A percentile compares a stretch with the other conserved stretches of the same genome.
These are phyloP conservation scores for Mucor indicus DNA, from an alignment of 371 early-diverging fungal species.

Conservation along the genomic window DNA sequence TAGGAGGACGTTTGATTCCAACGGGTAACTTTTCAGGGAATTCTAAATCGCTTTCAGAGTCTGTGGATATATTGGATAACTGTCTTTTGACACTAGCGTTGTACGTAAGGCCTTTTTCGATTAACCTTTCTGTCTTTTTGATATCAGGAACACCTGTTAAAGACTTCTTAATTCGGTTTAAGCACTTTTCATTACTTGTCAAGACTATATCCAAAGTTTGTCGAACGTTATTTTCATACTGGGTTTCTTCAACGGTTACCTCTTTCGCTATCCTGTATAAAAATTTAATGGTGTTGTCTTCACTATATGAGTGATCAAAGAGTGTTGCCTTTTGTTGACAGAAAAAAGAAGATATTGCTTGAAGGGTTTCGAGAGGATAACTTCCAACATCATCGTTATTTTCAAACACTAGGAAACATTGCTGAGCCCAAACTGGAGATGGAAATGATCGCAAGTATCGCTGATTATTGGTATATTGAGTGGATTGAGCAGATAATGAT, in stretches of 20 bases:
- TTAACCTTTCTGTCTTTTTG: constrained; percentile 18
- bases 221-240: constrained; percentile 13
- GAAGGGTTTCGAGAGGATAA: constrained; percentile 13
- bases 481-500: constrained; percentile 15
- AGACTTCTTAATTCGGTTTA: constrained; percentile 15
- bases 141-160: constrained; percentile 17
- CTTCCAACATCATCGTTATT: constrained; percentile 18
- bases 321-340: constrained; percentile 16
- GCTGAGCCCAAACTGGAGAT: constrained; percentile 12
- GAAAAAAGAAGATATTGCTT: constrained; percentile 20
- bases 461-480: constrained; percentile 14
- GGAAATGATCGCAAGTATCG: constrained; percentile 11
- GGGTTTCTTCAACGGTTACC: constrained; percentile 17
- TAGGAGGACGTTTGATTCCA: constrained; percentile 12
- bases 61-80: constrained; percentile 13
- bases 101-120: constrained; percentile 15
- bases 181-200: constrained; percentile 17
- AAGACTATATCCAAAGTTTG: constrained; percentile 19
- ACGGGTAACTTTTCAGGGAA: constrained; percentile 19
- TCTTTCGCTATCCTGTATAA: constrained; percentile 16
- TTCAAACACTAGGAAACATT: constrained; percentile 12
- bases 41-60: constrained; percentile 21
- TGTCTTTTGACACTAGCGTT: constrained; percentile 20
- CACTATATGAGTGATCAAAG: constrained; percentile 14
- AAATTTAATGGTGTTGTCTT: constrained; percentile 16